phyloP scores from a whole-genome alignment of 257 asterid genomes.

The Rauvolfia tetraphylla region DNA sequence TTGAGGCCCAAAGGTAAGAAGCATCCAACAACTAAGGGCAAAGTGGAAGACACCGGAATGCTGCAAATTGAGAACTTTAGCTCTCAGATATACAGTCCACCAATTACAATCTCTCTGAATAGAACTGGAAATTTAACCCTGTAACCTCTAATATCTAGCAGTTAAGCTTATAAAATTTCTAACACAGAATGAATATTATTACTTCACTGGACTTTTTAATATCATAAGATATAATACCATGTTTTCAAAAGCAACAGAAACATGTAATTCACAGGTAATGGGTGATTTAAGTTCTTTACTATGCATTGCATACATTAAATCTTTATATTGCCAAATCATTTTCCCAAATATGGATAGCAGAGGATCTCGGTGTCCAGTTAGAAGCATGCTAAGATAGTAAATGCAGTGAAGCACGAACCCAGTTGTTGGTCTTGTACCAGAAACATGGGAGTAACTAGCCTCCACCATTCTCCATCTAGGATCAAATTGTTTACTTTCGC shows the following conservation, averaged over 20 bases:
- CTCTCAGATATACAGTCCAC: background rate
- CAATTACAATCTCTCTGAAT: background rate
- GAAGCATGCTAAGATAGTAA: background rate
- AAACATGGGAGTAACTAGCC: constrained; percentile 87
- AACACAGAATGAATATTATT: background rate
- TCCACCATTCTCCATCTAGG: constrained; percentile 89
- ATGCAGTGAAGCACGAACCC: constrained; percentile 59
- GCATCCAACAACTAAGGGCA: constrained; percentile 66
- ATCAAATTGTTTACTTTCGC: constrained; percentile 81
- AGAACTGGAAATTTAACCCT: background rate
- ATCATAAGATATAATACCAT: background rate
- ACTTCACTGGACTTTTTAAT: background rate
- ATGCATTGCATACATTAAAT: background rate
- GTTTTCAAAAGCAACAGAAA: constrained; percentile 1
- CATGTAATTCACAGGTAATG: too few species aligned
- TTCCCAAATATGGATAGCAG: background rate
- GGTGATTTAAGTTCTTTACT: background rate
- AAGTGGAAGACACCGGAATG: constrained; percentile 70
- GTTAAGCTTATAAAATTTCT: background rate
- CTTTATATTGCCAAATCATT: background rate
- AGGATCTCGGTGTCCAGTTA: background rate
- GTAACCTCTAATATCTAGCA: background rate
- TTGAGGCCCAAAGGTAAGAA: constrained; percentile 60
- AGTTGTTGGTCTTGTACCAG: constrained; percentile 77
- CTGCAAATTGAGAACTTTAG: constrained; percentile 30